A percentile compares a stretch with the other conserved stretches of the same genome.
phyloP scores from a whole-genome alignment of 1,284 basidiomycete species.

The Xanthoconium separans region DNA sequence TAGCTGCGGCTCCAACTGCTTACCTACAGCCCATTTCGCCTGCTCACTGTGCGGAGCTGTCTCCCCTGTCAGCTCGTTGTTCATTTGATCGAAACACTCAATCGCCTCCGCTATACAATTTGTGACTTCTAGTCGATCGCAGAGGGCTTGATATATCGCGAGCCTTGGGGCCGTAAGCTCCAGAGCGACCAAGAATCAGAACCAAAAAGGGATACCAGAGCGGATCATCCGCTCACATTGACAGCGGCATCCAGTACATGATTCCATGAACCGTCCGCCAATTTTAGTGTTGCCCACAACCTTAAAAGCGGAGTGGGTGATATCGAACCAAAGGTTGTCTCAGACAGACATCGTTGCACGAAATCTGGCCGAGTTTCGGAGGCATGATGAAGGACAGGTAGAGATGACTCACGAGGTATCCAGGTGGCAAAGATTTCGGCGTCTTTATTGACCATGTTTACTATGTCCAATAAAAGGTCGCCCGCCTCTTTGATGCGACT shows the following conservation, averaged over 20 bases:
- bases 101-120: not conserved
- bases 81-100: not conserved
- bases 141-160: not conserved
- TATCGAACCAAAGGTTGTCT: not conserved
- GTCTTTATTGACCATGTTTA: not conserved
- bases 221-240: not conserved
- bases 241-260: not conserved
- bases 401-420: not conserved
- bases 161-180: not conserved
- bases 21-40: not conserved
- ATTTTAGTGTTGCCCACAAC: not conserved
- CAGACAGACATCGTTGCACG: not conserved
- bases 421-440: not conserved
- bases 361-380: not conserved
- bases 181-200: not conserved
- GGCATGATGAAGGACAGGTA: rapidly evolving
- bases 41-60: not conserved
- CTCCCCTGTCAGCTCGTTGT: not conserved
- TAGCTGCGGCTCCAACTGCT: not conserved
- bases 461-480: not conserved
- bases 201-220: not conserved
- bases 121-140: not conserved
- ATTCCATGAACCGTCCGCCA: not conserved
- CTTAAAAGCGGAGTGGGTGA: not conserved
- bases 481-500: not conserved